Conservation (phyloP, 2,329 filamentous ascomycete genomes). For the Pyricularia pennisetigena region DNA sequence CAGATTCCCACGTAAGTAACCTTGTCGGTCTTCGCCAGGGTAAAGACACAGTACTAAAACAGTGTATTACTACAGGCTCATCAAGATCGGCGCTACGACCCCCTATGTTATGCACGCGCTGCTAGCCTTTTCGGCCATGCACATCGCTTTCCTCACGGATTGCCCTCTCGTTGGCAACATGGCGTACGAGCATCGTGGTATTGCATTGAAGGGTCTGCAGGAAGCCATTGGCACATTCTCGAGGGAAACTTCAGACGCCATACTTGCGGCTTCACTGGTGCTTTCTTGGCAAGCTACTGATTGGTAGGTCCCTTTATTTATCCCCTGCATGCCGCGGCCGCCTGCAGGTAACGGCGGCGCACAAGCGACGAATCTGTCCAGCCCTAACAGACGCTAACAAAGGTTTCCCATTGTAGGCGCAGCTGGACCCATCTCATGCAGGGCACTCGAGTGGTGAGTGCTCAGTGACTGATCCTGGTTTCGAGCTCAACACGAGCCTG, state of each 20-base stretch:
- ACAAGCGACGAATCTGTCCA: neutral
- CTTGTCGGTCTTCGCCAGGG: conserved; percentile 9
- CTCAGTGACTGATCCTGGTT: neutral
- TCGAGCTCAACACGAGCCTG: neutral
- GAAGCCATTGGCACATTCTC: conserved; percentile 81
- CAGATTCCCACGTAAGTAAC: conserved; percentile 76
- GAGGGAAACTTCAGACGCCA: conserved; percentile 77
- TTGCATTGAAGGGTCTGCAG: conserved; percentile 79
- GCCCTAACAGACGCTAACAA: conserved; percentile 23
- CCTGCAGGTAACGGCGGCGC: neutral
- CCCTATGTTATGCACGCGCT: conserved; percentile 91
- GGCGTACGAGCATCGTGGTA: conserved; percentile 78
- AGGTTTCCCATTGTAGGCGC: conserved; percentile 46
- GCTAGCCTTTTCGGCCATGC: conserved; percentile 87
- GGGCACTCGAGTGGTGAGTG: conserved; percentile 74
- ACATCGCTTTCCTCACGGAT: conserved; percentile 81
- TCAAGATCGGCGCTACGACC: conserved; percentile 72
- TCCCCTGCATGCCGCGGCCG: neutral
- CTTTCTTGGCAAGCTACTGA: conserved; percentile 95
- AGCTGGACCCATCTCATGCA: conserved; percentile 91
- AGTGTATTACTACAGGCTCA: conserved; percentile 45
- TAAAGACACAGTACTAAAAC: conserved; percentile 13
- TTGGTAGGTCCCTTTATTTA: conserved; percentile 53
- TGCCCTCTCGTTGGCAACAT: conserved; percentile 80
- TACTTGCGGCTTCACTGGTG: conserved; percentile 82